Evolutionary conservation across 305 asterid genomes (phyloP).

Genomic region (Fraxinus angustifolia): DNA sequence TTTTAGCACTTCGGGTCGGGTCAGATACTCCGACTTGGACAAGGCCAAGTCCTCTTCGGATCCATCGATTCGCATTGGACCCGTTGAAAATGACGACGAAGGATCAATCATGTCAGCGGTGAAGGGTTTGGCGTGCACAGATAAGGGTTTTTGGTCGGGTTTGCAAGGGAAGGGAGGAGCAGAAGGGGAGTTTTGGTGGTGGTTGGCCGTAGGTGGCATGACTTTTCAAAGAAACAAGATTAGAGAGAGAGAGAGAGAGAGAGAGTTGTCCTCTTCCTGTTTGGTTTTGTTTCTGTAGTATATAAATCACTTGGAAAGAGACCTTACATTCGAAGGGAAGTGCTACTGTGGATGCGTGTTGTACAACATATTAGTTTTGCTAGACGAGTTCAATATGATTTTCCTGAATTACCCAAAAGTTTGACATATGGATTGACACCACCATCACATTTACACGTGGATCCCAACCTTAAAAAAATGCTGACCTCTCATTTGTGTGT

Average conservation of each 20-base stretch:
- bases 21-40: conserved; percentile 36
- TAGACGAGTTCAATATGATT: too few relatives aligned
- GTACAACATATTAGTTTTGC: neutral
- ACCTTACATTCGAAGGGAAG: neutral
- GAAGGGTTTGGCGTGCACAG: conserved; percentile 4
- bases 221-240: neutral
- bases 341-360: neutral
- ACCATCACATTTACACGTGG: too few relatives aligned
- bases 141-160: conserved; percentile 10
- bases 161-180: neutral
- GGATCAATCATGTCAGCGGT: neutral
- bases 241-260: neutral
- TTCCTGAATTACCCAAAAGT: too few relatives aligned
- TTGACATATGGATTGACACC: too few relatives aligned
- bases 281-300: neutral
- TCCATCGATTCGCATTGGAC: conserved; percentile 37
- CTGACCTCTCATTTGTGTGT: too few relatives aligned
- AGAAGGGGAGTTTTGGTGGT: neutral
- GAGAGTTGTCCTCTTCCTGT: neutral
- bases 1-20: conserved; percentile 36
- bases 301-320: neutral
- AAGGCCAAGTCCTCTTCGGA: conserved; percentile 30
- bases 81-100: conserved; percentile 12
- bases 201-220: neutral
- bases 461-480: too few relatives aligned